Conservation (phyloP, 225 moss, liverwort and hornwort genomes). For the Polytrichum commune region DNA sequence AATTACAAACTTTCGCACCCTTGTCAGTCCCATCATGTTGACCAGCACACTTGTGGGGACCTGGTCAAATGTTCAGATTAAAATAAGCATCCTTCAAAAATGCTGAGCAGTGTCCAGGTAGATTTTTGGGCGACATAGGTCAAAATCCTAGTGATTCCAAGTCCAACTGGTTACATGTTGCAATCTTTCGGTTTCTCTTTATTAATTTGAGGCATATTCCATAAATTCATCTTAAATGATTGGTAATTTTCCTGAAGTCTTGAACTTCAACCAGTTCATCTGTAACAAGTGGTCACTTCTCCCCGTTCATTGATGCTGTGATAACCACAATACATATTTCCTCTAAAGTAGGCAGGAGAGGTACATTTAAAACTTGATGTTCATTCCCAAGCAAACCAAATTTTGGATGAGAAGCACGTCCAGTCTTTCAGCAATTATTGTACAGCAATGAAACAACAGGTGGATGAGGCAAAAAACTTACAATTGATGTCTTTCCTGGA, state of each 20-base stretch:
- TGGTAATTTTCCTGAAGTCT: too few relatives aligned
- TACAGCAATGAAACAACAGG: neutral
- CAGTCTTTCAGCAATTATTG: neutral
- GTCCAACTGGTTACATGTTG: too few relatives aligned
- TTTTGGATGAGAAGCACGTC: too few relatives aligned
- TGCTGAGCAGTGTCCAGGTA: neutral
- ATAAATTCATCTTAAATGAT: too few relatives aligned
- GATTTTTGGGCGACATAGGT: too few relatives aligned
- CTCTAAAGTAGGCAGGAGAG: neutral
- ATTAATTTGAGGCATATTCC: too few relatives aligned
- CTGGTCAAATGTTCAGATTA: slow-evolving; percentile 26
- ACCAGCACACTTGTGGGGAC: slow-evolving; percentile 71
- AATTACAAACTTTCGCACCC: slow-evolving; percentile 80
- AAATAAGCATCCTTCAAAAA: neutral
- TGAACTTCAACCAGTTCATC: too few relatives aligned
- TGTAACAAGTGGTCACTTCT: too few relatives aligned
- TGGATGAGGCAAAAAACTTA: slow-evolving; percentile 27
- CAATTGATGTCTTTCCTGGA: slow-evolving; percentile 79
- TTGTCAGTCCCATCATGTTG: slow-evolving; percentile 72
- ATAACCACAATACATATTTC: neutral
- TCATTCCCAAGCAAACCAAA: too few relatives aligned
- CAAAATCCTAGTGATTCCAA: too few relatives aligned
- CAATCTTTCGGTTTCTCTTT: too few relatives aligned
- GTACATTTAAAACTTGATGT: too few relatives aligned
- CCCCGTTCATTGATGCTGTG: neutral